Conservation (phyloP, 805 yeast genomes). For the Limtongia smithiae region DNA sequence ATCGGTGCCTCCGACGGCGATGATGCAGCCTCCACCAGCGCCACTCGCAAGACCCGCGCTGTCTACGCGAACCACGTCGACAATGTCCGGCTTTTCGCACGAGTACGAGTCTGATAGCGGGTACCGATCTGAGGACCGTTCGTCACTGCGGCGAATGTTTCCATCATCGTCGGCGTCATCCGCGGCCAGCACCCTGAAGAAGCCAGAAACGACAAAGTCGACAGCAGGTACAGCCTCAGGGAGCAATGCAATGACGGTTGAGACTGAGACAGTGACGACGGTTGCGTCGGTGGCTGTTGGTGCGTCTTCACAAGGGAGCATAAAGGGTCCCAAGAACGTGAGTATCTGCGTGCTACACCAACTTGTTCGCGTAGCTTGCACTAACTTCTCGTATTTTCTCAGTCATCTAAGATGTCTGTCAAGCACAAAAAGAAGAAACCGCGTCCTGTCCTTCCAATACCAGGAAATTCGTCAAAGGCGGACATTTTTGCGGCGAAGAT, state of each 20-base stretch:
- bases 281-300: conserved; percentile 33
- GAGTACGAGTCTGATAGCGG: conserved; percentile 26
- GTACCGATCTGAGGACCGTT: conserved; percentile 21
- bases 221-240: conserved; percentile 1
- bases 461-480: conserved; percentile 56
- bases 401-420: conserved; percentile 9
- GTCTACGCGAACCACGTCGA: conserved; percentile 3
- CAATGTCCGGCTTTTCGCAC: conserved; percentile 1
- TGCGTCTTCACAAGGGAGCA: conserved; percentile 20
- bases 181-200: conserved; percentile 18
- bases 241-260: conserved; percentile 47
- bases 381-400: too few relatives aligned
- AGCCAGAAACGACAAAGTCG: neutral
- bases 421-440: conserved; percentile 22
- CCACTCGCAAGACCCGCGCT: neutral
- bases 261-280: conserved; percentile 60
- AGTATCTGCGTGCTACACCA: too few relatives aligned
- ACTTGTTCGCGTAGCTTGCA: too few relatives aligned
- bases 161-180: neutral
- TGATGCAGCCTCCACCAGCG: too few relatives aligned
- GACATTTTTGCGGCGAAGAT: conserved; percentile 92
- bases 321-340: conserved; percentile 21
- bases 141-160: conserved; percentile 14
- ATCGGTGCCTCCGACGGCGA: too few relatives aligned
- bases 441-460: conserved; percentile 3